Evolutionary conservation across 352 stramenopile species (phyloP), one percentile per base, ranked within the genome.

Genomic region (Globisporangium carolinianum): DNA sequence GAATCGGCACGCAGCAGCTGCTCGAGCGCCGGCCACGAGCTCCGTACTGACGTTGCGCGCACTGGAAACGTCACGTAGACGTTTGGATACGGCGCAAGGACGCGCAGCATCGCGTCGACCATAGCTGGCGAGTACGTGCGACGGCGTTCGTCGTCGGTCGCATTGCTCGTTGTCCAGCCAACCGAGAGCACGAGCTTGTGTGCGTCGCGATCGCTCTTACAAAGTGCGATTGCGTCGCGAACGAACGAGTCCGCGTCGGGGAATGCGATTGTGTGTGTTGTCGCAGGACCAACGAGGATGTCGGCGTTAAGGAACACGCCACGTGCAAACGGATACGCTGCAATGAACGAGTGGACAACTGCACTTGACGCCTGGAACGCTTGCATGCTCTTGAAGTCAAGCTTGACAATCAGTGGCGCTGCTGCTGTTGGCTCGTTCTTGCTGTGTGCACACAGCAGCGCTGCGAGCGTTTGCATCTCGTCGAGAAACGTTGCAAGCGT

Each of bases 101-200:
- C 57, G 4, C 37, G 42, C 36, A 88, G 60, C 81, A 91, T 89
- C 3, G 73, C 67, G 4, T 80, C 64, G 17, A 88, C 58, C 79
- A 88, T 91, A 3, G 51, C 65, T 1, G 61, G 38, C 14, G 73
- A 69, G 55, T 91, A 89, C 47, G 63, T 60, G n/a, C 73, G 73
- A 47, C 71, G 53, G 10, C 72, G 72, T 53, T 87, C 77, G 51
- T 86, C 73, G 7, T 82, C 67, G 4, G 65, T 79, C 18, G 48
- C 54, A 47, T 87, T 87, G 18, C 69, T 73, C 1, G 77, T 88
- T 1, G 80, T 90, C 80, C 80, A 90, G 2, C 80, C 80, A 0
- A 90, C 70, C 1, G 80, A 90, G 5, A 90, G 67, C 50, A 90
- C 80, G 42, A 88, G 65, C 66, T 88, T 90, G 53, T 86, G 59